Evolutionary conservation across 768 basidiomycete species (phyloP).

Genomic region (Mycena belliarum): DNA sequence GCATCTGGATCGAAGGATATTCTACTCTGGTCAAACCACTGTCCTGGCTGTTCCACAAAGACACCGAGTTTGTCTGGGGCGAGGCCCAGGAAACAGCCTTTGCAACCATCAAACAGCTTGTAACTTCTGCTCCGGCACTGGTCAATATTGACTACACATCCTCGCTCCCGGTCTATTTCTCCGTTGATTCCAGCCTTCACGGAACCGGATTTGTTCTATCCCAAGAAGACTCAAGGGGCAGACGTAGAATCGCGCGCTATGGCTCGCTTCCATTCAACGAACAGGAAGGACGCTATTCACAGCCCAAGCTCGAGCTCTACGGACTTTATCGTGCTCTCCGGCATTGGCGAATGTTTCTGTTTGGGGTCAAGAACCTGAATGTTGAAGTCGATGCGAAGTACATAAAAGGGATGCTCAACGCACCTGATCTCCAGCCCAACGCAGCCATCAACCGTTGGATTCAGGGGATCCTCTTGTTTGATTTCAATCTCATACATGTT

Average conservation of each 20-base stretch:
- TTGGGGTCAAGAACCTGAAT: slow-evolving; percentile 29
- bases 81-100: slow-evolving; percentile 16
- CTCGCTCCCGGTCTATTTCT: neutral
- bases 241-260: slow-evolving; percentile 25
- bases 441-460: slow-evolving; percentile 45
- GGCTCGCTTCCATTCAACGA: slow-evolving; percentile 37
- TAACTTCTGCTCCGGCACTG: slow-evolving; percentile 29
- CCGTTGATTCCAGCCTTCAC: neutral
- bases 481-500: slow-evolving; percentile 39
- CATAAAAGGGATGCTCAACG: slow-evolving; percentile 45
- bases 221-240: neutral
- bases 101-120: slow-evolving; percentile 28
- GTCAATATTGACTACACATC: slow-evolving; percentile 25
- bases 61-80: slow-evolving; percentile 32
- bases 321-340: slow-evolving; percentile 31
- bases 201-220: neutral
- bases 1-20: neutral
- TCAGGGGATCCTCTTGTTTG: slow-evolving; percentile 34
- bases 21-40: slow-evolving; percentile 23
- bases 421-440: slow-evolving; percentile 38
- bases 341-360: slow-evolving; percentile 11
- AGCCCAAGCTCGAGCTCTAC: slow-evolving; percentile 41
- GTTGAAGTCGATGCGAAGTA: slow-evolving; percentile 42
- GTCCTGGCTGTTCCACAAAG: slow-evolving; percentile 23
- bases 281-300: slow-evolving; percentile 34